A percentile compares a stretch with the other conserved stretches of the same genome.
phyloP scores from a whole-genome alignment of 371 early-diverging fungal species.

The Apophysomyces variabilis region DNA sequence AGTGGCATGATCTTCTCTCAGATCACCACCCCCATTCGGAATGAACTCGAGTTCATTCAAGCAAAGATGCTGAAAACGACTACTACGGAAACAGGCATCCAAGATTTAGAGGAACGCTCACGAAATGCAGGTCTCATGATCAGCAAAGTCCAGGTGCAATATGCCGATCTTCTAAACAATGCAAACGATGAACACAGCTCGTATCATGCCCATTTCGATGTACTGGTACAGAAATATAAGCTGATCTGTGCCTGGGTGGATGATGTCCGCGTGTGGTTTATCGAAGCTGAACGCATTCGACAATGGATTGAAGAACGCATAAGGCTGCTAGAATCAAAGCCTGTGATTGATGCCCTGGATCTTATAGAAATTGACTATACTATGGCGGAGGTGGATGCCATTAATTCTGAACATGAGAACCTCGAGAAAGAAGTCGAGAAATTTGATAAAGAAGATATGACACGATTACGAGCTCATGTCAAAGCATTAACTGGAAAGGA shows the following conservation, averaged over 20 bases:
- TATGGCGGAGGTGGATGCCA: constrained; percentile 32
- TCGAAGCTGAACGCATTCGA: constrained; percentile 52
- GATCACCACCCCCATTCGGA: constrained; percentile 35
- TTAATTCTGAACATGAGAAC: constrained; percentile 39
- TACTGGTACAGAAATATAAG: constrained; percentile 33
- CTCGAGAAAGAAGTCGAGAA: constrained; percentile 52
- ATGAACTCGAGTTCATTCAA: constrained; percentile 51
- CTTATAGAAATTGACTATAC: constrained; percentile 16
- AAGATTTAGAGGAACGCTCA: constrained; percentile 41
- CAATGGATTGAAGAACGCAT: constrained; percentile 53
- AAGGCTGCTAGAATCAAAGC: constrained; percentile 35
- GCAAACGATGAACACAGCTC: constrained; percentile 19
- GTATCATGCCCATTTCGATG: constrained; percentile 36
- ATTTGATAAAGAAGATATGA: constrained; percentile 58
- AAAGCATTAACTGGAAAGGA: constrained; percentile 47
- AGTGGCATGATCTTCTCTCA: constrained; percentile 17
- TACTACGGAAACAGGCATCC: constrained; percentile 40
- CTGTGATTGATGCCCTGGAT: constrained; percentile 38
- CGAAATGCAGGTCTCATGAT: constrained; percentile 36
- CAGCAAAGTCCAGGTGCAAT: constrained; percentile 24
- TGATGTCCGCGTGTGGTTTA: constrained; percentile 54
- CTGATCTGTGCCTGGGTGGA: constrained; percentile 54
- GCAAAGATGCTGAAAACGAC: constrained; percentile 45
- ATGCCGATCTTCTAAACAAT: constrained; percentile 28
- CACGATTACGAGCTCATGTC: constrained; percentile 57